phyloP scores from a whole-genome alignment of 129 eudicot genomes.

The Oenanthe sinensis region DNA sequence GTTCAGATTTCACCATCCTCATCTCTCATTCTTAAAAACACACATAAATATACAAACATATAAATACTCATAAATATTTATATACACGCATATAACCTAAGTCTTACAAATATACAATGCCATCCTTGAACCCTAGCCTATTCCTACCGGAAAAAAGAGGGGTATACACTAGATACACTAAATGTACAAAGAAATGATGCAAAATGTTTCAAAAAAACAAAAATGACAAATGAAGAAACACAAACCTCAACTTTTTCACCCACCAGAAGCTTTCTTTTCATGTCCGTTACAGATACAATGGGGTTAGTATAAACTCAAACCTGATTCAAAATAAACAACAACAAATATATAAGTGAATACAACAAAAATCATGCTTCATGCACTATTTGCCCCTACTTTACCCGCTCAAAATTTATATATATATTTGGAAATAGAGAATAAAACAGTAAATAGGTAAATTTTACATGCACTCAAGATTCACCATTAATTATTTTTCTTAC shows the following conservation, averaged over 20 bases:
- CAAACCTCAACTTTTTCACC: constrained; percentile 9
- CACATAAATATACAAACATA: too few species aligned
- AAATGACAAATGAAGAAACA: neutral
- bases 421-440: too few species aligned
- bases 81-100: too few species aligned
- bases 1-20: too few species aligned
- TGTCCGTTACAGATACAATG: neutral
- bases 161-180: neutral
- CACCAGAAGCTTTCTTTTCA: constrained; percentile 1
- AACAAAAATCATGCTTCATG: neutral
- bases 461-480: too few species aligned
- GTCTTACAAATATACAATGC: too few species aligned
- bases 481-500: too few species aligned
- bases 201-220: neutral
- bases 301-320: neutral
- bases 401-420: too few species aligned
- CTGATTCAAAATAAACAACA: neutral
- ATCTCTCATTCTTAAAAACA: too few species aligned
- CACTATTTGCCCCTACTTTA: too few species aligned
- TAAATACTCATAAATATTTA: too few species aligned
- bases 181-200: neutral
- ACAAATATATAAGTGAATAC: neutral
- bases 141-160: neutral
- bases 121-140: neutral
- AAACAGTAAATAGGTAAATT: too few species aligned